A percentile compares a stretch with the other conserved stretches of the same genome.
Conservation (phyloP, 1,284 basidiomycete genomes). For the Dichomitus squalens region DNA sequence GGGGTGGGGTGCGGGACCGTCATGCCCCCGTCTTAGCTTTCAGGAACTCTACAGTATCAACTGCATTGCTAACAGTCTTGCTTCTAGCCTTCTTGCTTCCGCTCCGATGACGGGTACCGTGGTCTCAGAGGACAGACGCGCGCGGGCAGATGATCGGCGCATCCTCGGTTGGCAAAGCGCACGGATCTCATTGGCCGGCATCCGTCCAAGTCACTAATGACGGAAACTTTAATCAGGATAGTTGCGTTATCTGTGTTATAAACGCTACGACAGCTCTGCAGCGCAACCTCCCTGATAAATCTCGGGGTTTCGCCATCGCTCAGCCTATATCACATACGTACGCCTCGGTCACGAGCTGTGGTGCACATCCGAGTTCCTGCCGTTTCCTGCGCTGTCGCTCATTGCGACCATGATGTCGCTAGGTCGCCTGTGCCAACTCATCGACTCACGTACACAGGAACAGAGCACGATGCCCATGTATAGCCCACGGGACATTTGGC, state of each 20-base stretch:
- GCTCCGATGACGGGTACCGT: no score
- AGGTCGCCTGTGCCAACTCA: neutral
- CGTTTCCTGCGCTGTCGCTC: constrained; percentile 16
- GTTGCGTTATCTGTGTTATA: neutral
- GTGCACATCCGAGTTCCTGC: constrained; percentile 30
- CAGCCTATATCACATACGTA: constrained; percentile 7
- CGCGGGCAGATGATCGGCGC: constrained; percentile 24
- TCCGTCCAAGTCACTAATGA: constrained; percentile 9
- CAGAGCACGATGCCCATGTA: constrained; percentile 10
- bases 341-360: constrained; percentile 29
- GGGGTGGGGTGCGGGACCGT: constrained; percentile 19
- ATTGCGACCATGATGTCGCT: neutral
- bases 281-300: constrained; percentile 15
- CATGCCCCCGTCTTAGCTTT: neutral
- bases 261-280: neutral
- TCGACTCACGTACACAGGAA: constrained; percentile 1
- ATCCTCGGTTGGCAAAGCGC: constrained; percentile 21
- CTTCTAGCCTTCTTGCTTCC: neutral
- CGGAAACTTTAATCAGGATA: neutral
- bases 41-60: neutral
- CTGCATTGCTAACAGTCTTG: no score
- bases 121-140: neutral
- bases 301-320: constrained; percentile 25
- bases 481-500: constrained; percentile 20
- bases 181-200: constrained; percentile 6